These are phyloP conservation scores for Amaranthus tricolor DNA, from an alignment of 179 eudicot species.

Conservation along the genomic window DNA sequence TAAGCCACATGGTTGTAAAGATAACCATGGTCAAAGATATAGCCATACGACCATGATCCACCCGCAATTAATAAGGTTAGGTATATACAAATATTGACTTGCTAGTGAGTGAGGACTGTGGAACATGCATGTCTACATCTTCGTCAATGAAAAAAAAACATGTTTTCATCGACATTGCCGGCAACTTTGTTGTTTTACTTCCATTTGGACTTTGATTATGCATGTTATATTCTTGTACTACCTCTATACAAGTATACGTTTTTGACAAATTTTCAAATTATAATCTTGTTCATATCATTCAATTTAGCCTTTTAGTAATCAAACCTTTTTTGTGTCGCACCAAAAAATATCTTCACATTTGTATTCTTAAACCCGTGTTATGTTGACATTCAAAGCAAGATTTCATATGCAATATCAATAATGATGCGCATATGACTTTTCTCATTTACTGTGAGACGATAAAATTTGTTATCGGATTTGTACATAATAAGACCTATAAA, in stretches of 20 bases:
- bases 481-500: too few species aligned
- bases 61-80: slow-evolving; percentile 8
- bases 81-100: slow-evolving; percentile 7
- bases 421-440: too few species aligned
- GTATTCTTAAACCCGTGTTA: too few species aligned
- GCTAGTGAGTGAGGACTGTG: too few species aligned
- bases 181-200: background rate
- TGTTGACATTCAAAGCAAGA: too few species aligned
- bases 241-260: background rate
- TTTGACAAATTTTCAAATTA: too few species aligned
- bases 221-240: background rate
- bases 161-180: slow-evolving; percentile 3
- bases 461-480: too few species aligned
- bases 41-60: background rate
- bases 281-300: too few species aligned
- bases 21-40: background rate
- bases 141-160: background rate
- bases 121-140: background rate
- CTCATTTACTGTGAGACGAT: too few species aligned
- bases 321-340: background rate
- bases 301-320: too few species aligned
- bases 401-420: too few species aligned
- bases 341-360: too few species aligned
- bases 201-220: background rate
- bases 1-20: background rate